These are phyloP conservation scores for Lablab purpureus DNA, from an alignment of 306 rosid species.

Conservation along the genomic window DNA sequence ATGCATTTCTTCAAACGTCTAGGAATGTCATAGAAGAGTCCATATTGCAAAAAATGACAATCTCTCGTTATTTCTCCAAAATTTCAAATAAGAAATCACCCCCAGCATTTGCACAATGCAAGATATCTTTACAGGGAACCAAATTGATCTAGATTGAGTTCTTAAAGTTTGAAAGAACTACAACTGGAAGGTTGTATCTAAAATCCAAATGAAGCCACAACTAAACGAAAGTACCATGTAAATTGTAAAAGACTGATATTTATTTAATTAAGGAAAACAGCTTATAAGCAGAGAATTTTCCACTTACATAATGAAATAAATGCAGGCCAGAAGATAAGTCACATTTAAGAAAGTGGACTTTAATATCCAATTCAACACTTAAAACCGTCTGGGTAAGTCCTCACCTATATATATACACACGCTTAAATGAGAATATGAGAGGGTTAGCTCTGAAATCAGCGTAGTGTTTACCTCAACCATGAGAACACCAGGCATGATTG, in stretches of 20 bases:
- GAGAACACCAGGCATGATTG: conserved; percentile 98
- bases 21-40: neutral
- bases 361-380: no score
- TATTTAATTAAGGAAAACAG: neutral
- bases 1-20: neutral
- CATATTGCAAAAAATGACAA: conserved; percentile 1
- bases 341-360: no score
- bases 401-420: no score
- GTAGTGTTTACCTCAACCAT: conserved; percentile 78
- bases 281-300: neutral
- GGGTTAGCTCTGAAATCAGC: neutral
- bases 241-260: conserved; percentile 2
- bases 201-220: neutral
- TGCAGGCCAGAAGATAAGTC: neutral
- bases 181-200: neutral
- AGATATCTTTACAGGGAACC: neutral
- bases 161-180: neutral
- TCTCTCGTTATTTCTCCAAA: neutral
- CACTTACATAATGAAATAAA: conserved; percentile 1
- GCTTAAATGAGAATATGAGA: neutral
- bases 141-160: conserved; percentile 11
- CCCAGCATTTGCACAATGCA: conserved; percentile 5
- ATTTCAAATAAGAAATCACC: conserved; percentile 23
- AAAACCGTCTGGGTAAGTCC: no score
- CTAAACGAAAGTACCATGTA: conserved; percentile 6